phyloP scores from a whole-genome alignment of 257 asterid genomes.

The Solanum ossicruentum region DNA sequence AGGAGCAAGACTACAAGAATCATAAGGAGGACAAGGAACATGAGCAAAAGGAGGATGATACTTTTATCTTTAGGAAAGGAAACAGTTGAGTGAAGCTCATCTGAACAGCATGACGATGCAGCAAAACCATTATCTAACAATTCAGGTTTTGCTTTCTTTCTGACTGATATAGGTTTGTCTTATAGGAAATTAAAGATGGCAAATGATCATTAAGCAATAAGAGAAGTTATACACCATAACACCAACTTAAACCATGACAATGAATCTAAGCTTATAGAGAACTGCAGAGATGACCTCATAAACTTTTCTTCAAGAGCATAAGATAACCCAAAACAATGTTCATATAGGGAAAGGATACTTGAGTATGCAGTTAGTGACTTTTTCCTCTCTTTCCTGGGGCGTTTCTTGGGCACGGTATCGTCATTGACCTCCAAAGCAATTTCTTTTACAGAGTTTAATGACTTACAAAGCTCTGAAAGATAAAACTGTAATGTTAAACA shows the following conservation, averaged over 20 bases:
- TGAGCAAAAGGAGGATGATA: constrained; percentile 10
- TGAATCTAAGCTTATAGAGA: background rate
- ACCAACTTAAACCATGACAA: background rate
- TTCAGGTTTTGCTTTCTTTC: constrained; percentile 25
- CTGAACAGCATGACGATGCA: constrained; percentile 24
- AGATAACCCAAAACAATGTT: background rate
- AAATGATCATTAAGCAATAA: background rate
- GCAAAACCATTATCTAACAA: constrained; percentile 24
- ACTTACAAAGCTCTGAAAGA: constrained; percentile 67
- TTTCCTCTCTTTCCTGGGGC: constrained; percentile 66
- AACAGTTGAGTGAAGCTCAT: constrained; percentile 20
- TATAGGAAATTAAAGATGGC: constrained; percentile 40
- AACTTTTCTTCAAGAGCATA: background rate
- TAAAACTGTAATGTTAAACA: background rate
- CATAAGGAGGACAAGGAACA: background rate
- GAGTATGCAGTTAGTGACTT: constrained; percentile 34
- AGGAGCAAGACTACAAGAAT: background rate
- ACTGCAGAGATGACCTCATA: background rate
- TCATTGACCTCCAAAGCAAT: constrained; percentile 33
- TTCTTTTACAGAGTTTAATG: constrained; percentile 21
- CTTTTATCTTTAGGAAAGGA: constrained; percentile 33
- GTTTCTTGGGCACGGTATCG: constrained; percentile 39
- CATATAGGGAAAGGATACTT: constrained; percentile 58
- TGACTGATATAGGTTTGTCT: constrained; percentile 37
- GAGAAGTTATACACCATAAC: background rate